Conservation (phyloP, 495 filamentous ascomycete genomes). For the Penicillium cataractarum region DNA sequence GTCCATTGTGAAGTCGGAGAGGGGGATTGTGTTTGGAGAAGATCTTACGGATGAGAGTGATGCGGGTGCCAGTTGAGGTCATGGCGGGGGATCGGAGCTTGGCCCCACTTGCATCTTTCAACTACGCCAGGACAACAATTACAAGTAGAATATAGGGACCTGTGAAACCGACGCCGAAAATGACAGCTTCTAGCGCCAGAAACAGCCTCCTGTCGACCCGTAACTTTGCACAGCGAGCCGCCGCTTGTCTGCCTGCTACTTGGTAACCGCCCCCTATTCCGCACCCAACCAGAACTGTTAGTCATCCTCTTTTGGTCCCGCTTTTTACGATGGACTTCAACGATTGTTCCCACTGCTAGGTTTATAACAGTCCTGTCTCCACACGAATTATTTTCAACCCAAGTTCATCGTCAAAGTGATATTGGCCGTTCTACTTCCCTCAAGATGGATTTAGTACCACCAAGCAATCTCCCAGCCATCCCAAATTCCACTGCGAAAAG, state of each 20-base stretch:
- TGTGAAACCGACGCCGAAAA: too few species aligned
- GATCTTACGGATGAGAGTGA: not conserved
- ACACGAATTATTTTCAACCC: not conserved
- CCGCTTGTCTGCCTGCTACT: too few species aligned
- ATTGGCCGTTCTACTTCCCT: not conserved
- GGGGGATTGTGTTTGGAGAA: not conserved
- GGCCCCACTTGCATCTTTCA: slow-evolving; percentile 25
- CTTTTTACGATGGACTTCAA: too few species aligned
- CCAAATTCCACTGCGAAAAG: not conserved
- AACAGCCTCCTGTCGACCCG: too few species aligned
- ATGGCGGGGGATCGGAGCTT: slow-evolving; percentile 31
- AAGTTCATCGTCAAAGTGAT: slow-evolving; percentile 1
- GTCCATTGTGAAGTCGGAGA: slow-evolving; percentile 58
- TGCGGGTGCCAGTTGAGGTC: slow-evolving; percentile 4
- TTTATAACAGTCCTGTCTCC: not conserved
- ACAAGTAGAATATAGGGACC: too few species aligned
- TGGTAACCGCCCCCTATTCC: too few species aligned
- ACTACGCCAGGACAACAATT: not conserved
- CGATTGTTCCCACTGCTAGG: not conserved
- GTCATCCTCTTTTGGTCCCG: too few species aligned
- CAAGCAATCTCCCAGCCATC: not conserved
- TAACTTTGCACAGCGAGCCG: too few species aligned
- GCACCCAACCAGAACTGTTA: too few species aligned
- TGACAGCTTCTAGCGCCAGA: too few species aligned
- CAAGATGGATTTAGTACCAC: not conserved